Evolutionary conservation across 306 rosid genomes (phyloP).

Genomic region (Clitoria ternatea): DNA sequence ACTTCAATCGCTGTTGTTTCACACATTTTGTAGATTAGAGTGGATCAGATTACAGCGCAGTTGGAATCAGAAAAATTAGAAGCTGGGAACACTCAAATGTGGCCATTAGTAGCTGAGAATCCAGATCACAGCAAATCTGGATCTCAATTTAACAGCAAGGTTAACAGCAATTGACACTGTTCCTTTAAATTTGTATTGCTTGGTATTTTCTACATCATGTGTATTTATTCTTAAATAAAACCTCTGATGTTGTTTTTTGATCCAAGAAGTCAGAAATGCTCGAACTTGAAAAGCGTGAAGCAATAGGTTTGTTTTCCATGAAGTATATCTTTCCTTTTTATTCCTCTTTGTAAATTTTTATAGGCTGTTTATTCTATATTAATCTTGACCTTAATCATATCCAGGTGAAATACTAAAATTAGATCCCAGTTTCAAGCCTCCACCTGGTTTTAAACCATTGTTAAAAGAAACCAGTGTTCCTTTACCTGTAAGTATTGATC

Average conservation of each 20-base stretch:
- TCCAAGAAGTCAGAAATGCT: slow-evolving; percentile 53
- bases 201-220: neutral
- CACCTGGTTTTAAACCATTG: slow-evolving; percentile 75
- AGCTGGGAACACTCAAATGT: slow-evolving; percentile 31
- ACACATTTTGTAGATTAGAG: slow-evolving; percentile 73
- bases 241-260: slow-evolving; percentile 34
- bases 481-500: slow-evolving; percentile 71
- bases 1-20: slow-evolving; percentile 52
- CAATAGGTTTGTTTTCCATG: slow-evolving; percentile 56
- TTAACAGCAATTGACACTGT: slow-evolving; percentile 24
- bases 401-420: slow-evolving; percentile 79
- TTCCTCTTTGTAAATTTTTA: neutral
- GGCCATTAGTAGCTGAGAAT: slow-evolving; percentile 30
- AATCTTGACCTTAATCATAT: slow-evolving; percentile 30
- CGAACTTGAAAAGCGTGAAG: slow-evolving; percentile 79
- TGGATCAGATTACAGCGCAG: slow-evolving; percentile 73
- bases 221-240: slow-evolving; percentile 18
- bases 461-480: slow-evolving; percentile 68
- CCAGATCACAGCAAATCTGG: slow-evolving; percentile 28
- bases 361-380: neutral
- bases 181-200: slow-evolving; percentile 11
- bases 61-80: slow-evolving; percentile 52
- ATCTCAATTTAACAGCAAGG: slow-evolving; percentile 49
- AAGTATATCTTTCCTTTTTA: slow-evolving; percentile 13
- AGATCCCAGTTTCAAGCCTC: slow-evolving; percentile 89